Conservation (phyloP, 257 asterid genomes). For the Solanum pennellii region DNA sequence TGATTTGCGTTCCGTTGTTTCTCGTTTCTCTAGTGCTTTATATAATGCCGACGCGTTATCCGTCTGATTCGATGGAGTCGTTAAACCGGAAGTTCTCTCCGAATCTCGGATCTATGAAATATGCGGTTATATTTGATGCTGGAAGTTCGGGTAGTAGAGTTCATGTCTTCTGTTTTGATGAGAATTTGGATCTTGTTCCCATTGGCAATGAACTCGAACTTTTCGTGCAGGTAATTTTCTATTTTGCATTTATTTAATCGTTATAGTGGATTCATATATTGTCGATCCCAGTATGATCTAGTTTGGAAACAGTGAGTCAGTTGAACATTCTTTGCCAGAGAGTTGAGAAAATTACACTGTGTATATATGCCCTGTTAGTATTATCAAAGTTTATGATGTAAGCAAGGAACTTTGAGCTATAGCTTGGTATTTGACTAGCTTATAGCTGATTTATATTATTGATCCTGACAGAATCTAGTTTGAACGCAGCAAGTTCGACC, state of each 20-base stretch:
- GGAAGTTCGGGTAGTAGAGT: slow-evolving; percentile 34
- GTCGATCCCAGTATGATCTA: not conserved
- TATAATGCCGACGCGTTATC: slow-evolving; percentile 24
- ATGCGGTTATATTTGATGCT: slow-evolving; percentile 30
- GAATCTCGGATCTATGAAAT: not conserved
- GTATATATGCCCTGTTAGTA: not conserved
- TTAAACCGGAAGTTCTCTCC: slow-evolving; percentile 23
- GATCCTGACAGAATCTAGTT: not conserved
- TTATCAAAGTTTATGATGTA: not conserved
- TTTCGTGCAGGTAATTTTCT: not conserved
- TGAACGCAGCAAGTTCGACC: not conserved
- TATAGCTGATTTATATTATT: not conserved
- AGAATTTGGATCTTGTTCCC: slow-evolving; percentile 4
- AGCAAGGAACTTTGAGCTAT: not conserved
- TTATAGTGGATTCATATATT: not conserved
- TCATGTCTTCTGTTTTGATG: slow-evolving; percentile 23
- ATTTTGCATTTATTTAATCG: not conserved
- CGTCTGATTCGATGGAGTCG: slow-evolving; percentile 1
- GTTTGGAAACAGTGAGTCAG: not conserved
- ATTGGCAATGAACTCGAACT: slow-evolving; percentile 22
- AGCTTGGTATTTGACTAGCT: not conserved
- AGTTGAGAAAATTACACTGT: not conserved
- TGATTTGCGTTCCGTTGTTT: slow-evolving; percentile 53
- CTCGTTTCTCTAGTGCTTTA: slow-evolving; percentile 18
- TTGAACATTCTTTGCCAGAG: not conserved